These are phyloP conservation scores for Xerocomus alliaceus DNA, from an alignment of 1,284 basidiomycete genomes.

Conservation along the genomic window DNA sequence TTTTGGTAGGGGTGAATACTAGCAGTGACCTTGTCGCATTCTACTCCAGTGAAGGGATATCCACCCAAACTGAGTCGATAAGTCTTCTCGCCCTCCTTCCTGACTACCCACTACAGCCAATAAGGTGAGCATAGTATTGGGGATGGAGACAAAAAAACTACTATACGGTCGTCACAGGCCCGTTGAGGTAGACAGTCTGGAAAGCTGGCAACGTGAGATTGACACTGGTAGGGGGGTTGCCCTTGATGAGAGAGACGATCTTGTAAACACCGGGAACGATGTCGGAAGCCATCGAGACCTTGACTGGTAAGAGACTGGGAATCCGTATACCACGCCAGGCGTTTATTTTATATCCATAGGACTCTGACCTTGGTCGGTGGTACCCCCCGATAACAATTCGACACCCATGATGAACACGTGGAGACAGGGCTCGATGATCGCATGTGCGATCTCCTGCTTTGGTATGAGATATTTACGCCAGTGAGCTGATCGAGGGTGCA, in stretches of 20 bases:
- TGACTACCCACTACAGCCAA: not conserved
- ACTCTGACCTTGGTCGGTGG: no score
- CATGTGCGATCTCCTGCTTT: no score
- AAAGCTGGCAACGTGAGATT: not conserved
- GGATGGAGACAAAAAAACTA: not conserved
- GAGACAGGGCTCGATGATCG: no score
- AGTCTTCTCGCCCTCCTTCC: not conserved
- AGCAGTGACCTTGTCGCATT: not conserved
- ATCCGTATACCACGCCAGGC: no score
- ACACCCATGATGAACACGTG: no score
- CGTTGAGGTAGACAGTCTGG: not conserved
- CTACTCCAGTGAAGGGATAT: not conserved
- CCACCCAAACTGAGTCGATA: not conserved
- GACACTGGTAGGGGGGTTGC: not conserved
- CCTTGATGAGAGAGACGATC: not conserved
- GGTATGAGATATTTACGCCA: no score
- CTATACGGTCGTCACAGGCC: not conserved
- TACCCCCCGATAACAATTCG: no score
- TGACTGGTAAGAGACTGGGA: no score
- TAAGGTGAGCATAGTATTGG: not conserved
- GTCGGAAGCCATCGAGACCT: not conserved
- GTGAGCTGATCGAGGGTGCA: no score
- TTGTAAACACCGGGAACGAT: not conserved
- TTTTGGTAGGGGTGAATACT: not conserved
- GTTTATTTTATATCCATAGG: no score